These are phyloP conservation scores for Macrolepiota dolichaula DNA, from an alignment of 768 basidiomycete species.

Conservation along the genomic window DNA sequence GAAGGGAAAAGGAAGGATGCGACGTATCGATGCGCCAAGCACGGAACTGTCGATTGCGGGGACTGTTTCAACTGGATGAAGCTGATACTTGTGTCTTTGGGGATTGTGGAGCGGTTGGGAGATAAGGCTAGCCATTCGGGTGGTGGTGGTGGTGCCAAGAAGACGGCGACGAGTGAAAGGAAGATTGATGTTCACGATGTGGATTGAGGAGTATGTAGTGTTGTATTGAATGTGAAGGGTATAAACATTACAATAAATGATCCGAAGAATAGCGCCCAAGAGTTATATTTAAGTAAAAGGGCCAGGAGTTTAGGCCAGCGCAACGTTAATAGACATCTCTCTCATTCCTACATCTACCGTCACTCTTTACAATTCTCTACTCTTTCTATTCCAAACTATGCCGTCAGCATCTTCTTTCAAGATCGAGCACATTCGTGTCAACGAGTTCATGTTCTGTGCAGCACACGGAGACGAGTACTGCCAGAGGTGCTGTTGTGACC, in stretches of 20 bases:
- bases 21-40: conserved; percentile 7
- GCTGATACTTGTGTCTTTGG: not conserved
- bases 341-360: not conserved
- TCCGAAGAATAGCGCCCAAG: not conserved
- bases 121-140: not conserved
- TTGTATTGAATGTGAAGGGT: too few relatives aligned
- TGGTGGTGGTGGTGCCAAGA: not conserved
- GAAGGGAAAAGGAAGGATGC: too few relatives aligned
- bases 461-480: conserved; percentile 31
- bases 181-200: not conserved
- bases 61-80: not conserved
- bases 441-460: conserved; percentile 29
- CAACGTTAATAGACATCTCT: not conserved
- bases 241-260: not conserved
- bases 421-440: conserved; percentile 23
- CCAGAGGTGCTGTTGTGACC: conserved; percentile 26
- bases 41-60: conserved; percentile 7
- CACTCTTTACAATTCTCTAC: not conserved
- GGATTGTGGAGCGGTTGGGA: not conserved
- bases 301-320: not conserved
- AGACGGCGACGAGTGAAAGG: not conserved
- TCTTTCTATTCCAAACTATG: not conserved
- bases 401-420: not conserved
- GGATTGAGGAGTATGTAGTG: not conserved
- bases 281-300: conserved; percentile 1